Base-by-base conservation (phyloP, 768 basidiomycete genomes). In the Tricholoma flavovirens region DNA sequence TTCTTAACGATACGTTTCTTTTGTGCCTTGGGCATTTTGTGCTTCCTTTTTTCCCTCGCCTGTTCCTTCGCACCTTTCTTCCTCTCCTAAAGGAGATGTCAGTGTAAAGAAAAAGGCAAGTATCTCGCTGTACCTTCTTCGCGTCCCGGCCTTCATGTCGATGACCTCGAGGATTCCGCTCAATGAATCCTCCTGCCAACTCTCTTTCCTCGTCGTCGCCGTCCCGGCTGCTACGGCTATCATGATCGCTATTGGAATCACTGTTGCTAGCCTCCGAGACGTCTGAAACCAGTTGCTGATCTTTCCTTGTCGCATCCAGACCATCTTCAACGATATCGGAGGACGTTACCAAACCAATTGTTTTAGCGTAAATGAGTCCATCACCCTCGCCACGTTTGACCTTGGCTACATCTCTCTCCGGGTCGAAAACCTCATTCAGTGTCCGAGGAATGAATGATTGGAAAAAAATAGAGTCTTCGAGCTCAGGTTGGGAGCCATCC, bases 1-100 rank as follows among this genome's bases (percentile, higher is more conserved):
- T 77, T 79, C 63, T 92, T 97, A 63, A 98, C 79, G 60, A 81
- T 82, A 40, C 84, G 81, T 75, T 92, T 92, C 77, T 98, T 98
- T 72, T 96, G 93, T 40, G 88, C 84, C 68, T 98, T 98, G 46
- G 95, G 90, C 79, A 98, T 93, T 75, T 98, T 98, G 62, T 82
- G 78, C 71, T 93, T 92, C 59, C 96, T 80, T 69, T 82, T 89
- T 74, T 97, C 94, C 64, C 86, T 80, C 36, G 89, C 86, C 69
- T 91, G 90, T 54, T 85, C 87, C 69, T 98, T 98, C 24, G 80
- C 83, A 4, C 86, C 84, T 67, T 91, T 91, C 73, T 98, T 98
- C 21, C 95, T 84, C 70, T 95, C 93, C 94, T 96, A 62, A 15
- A 56, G 54, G 54, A 57, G 55, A 56, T 46, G 43, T 55, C 51